These are phyloP conservation scores for Chromera velia DNA, from an alignment of 73 alveolate species.

Conservation along the genomic window DNA sequence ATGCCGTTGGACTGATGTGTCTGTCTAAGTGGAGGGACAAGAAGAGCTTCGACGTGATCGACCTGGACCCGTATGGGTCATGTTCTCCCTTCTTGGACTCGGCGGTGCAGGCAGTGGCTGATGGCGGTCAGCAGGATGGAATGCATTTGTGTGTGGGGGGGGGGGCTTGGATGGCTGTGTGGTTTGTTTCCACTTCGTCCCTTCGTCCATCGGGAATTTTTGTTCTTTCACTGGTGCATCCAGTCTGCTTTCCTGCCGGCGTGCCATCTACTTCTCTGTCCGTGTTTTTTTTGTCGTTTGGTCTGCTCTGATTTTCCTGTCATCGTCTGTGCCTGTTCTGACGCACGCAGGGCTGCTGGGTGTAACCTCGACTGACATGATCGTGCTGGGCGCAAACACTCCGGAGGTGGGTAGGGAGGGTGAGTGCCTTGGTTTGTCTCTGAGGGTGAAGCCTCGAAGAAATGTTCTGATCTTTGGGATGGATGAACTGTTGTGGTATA, in stretches of 20 bases:
- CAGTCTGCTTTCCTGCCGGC: too few relatives aligned
- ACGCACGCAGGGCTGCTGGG: conserved; percentile 53
- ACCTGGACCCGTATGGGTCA: conserved; percentile 88
- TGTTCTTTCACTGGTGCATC: too few relatives aligned
- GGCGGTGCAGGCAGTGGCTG: conserved; percentile 62
- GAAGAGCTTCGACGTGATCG: conserved; percentile 65
- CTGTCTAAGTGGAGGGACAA: not conserved
- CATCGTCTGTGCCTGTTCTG: too few relatives aligned
- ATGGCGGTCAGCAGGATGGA: conserved; percentile 67
- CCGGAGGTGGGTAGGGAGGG: conserved; percentile 59
- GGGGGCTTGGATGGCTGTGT: too few relatives aligned
- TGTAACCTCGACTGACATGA: conserved; percentile 86
- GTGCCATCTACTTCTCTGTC: not conserved
- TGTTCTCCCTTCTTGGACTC: conserved; percentile 83
- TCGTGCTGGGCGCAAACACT: conserved; percentile 73
- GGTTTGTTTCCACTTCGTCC: too few relatives aligned
- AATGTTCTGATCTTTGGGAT: too few relatives aligned
- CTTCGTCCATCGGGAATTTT: too few relatives aligned
- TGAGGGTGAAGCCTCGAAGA: too few relatives aligned
- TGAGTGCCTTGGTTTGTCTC: too few relatives aligned
- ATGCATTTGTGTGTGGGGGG: too few relatives aligned
- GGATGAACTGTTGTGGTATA: too few relatives aligned
- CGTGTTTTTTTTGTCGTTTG: not conserved
- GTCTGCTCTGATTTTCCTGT: too few relatives aligned
- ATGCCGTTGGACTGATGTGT: conserved; percentile 74